phyloP scores from a whole-genome alignment of 345 rosid genomes.

The Raphanus raphanistrum region DNA sequence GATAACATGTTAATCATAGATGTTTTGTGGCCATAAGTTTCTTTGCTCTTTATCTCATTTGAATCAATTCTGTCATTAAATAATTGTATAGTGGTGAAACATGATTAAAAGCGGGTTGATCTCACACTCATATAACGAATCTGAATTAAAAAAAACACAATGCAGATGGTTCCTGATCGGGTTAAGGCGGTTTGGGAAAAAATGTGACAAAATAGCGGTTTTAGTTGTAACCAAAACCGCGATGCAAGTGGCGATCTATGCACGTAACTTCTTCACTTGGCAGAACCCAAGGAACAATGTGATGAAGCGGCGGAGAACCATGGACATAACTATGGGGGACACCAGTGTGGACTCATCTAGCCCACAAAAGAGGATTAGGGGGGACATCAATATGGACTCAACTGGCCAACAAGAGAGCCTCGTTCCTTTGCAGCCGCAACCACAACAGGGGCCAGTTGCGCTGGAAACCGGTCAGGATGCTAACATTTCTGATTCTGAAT shows the following conservation, averaged over 20 bases:
- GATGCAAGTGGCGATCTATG: conserved; percentile 2
- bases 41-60: neutral
- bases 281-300: neutral
- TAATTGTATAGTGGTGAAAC: neutral
- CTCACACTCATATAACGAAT: neutral
- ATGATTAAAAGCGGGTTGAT: neutral
- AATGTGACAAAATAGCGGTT: conserved; percentile 5
- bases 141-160: neutral
- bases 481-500: neutral
- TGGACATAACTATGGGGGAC: neutral
- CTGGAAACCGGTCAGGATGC: neutral
- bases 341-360: neutral
- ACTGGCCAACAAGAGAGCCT: neutral
- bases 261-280: neutral
- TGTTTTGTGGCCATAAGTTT: neutral
- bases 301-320: neutral
- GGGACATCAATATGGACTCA: neutral
- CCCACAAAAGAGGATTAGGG: neutral
- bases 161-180: conserved; percentile 35
- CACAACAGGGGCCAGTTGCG: neutral
- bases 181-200: conserved; percentile 1
- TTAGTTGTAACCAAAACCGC: neutral
- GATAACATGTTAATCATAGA: neutral
- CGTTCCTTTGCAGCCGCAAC: neutral
- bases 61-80: neutral